These are phyloP conservation scores for Baorangia bicolor DNA, from an alignment of 768 basidiomycete species.

Conservation along the genomic window DNA sequence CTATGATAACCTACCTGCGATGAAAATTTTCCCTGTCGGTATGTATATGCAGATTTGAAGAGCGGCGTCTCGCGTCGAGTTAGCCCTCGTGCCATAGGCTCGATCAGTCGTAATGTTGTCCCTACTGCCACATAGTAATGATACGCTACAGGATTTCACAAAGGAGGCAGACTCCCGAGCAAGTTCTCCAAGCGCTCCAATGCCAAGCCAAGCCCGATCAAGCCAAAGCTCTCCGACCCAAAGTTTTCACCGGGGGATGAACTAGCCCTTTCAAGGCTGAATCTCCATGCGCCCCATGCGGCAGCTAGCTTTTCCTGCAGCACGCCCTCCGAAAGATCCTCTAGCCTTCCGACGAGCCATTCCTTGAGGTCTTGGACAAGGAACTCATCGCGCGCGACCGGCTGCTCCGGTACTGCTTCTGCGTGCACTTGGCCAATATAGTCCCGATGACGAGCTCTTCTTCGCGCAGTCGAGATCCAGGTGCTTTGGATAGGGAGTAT, in stretches of 20 bases:
- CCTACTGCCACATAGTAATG: too few relatives aligned
- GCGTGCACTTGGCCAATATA: too few relatives aligned
- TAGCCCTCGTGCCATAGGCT: too few relatives aligned
- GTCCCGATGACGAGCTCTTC: too few relatives aligned
- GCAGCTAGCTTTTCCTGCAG: conserved; percentile 41
- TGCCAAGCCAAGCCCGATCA: conserved; percentile 58
- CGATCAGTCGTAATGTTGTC: too few relatives aligned
- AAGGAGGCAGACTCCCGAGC: conserved; percentile 26
- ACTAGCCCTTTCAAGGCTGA: conserved; percentile 16
- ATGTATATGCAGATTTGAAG: not conserved
- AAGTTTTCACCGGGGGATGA: conserved; percentile 32
- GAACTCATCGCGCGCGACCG: not conserved
- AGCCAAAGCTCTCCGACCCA: conserved; percentile 62
- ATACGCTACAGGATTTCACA: not conserved
- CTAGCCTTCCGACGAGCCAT: conserved; percentile 10
- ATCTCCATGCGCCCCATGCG: conserved; percentile 6
- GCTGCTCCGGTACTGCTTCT: not conserved
- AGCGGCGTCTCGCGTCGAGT: not conserved
- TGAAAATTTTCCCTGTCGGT: not conserved
- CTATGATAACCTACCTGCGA: not conserved
- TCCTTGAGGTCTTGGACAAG: not conserved
- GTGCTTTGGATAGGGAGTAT: not conserved
- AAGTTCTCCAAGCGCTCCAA: conserved; percentile 56
- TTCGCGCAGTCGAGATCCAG: too few relatives aligned
- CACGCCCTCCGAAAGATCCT: conserved; percentile 23